These are phyloP conservation scores for Hypomyces perniciosus DNA, from an alignment of 2,329 filamentous ascomycete species.

Conservation along the genomic window DNA sequence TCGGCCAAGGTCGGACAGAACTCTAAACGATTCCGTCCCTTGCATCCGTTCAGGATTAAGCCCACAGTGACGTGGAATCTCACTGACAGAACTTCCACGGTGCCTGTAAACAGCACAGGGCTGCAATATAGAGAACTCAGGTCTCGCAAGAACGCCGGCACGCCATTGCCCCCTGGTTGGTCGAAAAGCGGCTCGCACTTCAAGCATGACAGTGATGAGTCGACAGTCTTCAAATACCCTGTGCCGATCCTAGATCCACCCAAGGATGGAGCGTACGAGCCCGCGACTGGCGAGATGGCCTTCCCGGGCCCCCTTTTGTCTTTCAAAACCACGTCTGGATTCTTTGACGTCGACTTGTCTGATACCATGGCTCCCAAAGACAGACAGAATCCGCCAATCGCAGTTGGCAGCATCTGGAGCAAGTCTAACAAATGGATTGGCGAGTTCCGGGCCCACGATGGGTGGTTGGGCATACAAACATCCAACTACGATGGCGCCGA, in stretches of 20 bases:
- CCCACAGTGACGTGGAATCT: conserved; percentile 34
- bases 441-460: conserved; percentile 38
- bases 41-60: conserved; percentile 34
- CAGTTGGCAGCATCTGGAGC: conserved; percentile 37
- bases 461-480: conserved; percentile 40
- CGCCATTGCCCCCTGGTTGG: conserved; percentile 35
- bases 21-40: conserved; percentile 30
- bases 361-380: conserved; percentile 31
- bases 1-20: conserved; percentile 25
- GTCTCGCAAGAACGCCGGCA: conserved; percentile 25
- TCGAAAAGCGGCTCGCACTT: conserved; percentile 30
- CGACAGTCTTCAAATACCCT: conserved; percentile 37
- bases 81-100: conserved; percentile 32
- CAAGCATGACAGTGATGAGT: conserved; percentile 34
- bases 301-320: conserved; percentile 34
- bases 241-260: conserved; percentile 33
- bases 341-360: conserved; percentile 36
- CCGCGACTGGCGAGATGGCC: conserved; percentile 24
- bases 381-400: conserved; percentile 33
- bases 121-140: conserved; percentile 35
- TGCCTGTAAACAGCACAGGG: conserved; percentile 32
- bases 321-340: conserved; percentile 33
- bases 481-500: conserved; percentile 41
- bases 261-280: conserved; percentile 24
- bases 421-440: conserved; percentile 34